Evolutionary conservation across 2,329 filamentous ascomycete species (phyloP).

Genomic region (Aspergillus costaricaensis): DNA sequence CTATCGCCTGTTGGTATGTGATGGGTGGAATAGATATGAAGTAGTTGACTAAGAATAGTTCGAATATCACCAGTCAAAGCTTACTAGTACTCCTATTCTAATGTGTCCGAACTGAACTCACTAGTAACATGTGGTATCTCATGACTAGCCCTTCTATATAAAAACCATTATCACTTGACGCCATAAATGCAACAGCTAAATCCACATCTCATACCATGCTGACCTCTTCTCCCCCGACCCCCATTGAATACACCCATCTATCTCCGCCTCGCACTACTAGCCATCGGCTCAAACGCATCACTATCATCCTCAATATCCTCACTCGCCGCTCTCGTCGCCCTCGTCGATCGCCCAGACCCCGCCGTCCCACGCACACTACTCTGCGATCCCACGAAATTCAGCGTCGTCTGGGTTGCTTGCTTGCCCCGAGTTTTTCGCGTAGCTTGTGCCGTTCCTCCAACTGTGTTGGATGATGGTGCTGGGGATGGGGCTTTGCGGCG

Average conservation of each 20-base stretch:
- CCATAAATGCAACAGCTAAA: too few species aligned
- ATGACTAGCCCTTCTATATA: too few species aligned
- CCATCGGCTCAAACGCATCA: constrained; percentile 50
- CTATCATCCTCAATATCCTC: constrained; percentile 47
- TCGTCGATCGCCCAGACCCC: constrained; percentile 33
- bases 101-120: too few species aligned
- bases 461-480: constrained; percentile 37
- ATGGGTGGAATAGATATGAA: too few species aligned
- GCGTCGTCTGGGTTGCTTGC: constrained; percentile 40
- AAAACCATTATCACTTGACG: not conserved
- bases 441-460: constrained; percentile 24
- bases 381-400: constrained; percentile 46
- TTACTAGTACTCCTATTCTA: too few species aligned
- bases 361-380: constrained; percentile 29
- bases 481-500: constrained; percentile 33
- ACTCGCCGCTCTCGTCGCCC: constrained; percentile 38
- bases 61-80: too few species aligned
- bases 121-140: too few species aligned
- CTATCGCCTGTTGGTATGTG: too few species aligned
- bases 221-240: too few species aligned
- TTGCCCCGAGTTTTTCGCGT: constrained; percentile 29
- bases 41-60: too few species aligned
- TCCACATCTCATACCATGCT: too few species aligned
- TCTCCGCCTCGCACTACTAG: constrained; percentile 27
- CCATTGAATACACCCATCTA: too few species aligned